Evolutionary conservation across 768 basidiomycete species (phyloP), one percentile per base, ranked within the genome.

Genomic region (Cystofilobasidium bisporidii): DNA sequence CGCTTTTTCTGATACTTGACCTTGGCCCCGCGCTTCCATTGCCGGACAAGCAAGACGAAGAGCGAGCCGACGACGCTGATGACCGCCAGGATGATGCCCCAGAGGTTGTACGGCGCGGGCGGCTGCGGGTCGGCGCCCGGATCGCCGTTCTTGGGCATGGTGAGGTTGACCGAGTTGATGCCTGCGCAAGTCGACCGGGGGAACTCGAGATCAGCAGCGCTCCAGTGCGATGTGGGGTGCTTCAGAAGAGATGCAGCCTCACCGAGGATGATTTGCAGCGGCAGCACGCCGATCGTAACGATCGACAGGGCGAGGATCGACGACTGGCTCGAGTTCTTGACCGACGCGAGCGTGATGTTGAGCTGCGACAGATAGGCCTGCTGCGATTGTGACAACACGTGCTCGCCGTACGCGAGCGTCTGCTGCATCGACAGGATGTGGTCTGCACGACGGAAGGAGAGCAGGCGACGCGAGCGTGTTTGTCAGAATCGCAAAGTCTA

Each of bases 341-440:
- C 82, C 40, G 80, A 79, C 9, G 82, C 81, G 41, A 85, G 82
- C 20, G 82, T 81, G 1, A 86, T 78, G 10, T 85, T 82, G 8
- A 97, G 82, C 64, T 91, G 86, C 17, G 86, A 83, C 9, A 93
- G 79, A 75, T 93, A 93, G 1, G 85, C 85, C 0, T 90, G 90
- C 72, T 93, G 89, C 22, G 88, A 87, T 71, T 93, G 86, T 70
- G 86, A 86, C 59, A 97, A 81, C 78, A 91, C 87, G 36, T 87
- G 86, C 74, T 97, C 91, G 77, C 89, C 90, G 76, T 94, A 87
- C 15, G 79, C 81, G 65, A 97, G 81, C 1, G 88, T 83, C 72
- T 89, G 87, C 73, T 93, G 89, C 65, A 97, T 79, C 3, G 89
- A 85, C 28, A 92, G 76, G 71, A 96, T 91, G 75, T 97, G 93